Evolutionary conservation across 2,329 filamentous ascomycete species (phyloP).

Genomic region (Tolypocladium amazonense): DNA sequence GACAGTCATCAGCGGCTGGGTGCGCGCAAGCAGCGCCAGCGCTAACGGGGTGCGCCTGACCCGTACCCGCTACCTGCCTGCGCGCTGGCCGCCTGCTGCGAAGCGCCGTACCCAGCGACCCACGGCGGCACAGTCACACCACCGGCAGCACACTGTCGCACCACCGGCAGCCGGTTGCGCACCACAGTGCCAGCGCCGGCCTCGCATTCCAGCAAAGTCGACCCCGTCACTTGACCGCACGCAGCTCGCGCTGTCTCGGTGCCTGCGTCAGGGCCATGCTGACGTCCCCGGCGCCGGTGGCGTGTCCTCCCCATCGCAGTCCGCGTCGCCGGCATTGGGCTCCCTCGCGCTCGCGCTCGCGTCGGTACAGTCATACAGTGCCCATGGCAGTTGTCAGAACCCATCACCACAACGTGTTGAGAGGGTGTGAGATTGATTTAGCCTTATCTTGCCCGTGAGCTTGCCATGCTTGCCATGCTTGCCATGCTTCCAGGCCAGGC

Average conservation of each 20-base stretch:
- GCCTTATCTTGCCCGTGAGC: neutral
- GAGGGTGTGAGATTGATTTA: neutral
- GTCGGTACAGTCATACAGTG: neutral
- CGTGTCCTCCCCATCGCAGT: neutral
- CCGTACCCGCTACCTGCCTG: neutral
- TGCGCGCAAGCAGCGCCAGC: neutral
- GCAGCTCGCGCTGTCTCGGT: neutral
- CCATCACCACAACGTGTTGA: neutral
- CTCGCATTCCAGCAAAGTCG: neutral
- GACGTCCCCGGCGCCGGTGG: neutral
- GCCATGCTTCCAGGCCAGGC: neutral
- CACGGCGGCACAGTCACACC: neutral
- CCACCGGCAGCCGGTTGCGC: neutral
- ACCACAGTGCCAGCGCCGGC: neutral
- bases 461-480: neutral
- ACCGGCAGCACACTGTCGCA: neutral
- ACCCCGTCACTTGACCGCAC: constrained; percentile 1
- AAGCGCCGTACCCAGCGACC: neutral
- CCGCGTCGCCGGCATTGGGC: neutral
- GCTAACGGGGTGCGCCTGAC: neutral
- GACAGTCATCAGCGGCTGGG: neutral
- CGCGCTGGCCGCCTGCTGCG: neutral
- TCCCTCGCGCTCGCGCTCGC: neutral
- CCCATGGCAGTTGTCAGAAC: neutral
- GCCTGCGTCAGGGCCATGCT: neutral